phyloP scores from a whole-genome alignment of 73 alveolate genomes.

The Symbiodinium pilosum region DNA sequence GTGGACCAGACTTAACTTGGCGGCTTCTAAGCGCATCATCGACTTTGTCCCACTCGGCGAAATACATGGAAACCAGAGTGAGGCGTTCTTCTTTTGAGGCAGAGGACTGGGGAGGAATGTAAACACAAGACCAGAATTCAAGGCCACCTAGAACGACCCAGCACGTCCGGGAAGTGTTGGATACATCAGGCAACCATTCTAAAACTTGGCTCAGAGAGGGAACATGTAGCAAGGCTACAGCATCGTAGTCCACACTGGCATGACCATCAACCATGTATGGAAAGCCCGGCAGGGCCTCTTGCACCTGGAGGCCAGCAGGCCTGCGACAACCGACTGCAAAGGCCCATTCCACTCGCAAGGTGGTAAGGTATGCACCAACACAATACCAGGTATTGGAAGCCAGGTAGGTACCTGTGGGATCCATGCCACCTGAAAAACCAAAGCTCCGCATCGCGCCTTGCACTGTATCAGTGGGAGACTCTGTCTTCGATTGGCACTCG shows the following conservation, averaged over 20 bases:
- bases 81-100: not conserved
- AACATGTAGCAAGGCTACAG: not conserved
- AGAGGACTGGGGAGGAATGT: not conserved
- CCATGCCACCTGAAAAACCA: not conserved
- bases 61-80: not conserved
- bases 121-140: not conserved
- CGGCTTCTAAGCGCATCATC: not conserved
- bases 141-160: not conserved
- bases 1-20: not conserved
- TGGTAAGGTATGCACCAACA: not conserved
- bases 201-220: not conserved
- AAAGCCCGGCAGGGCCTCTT: not conserved
- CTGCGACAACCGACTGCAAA: not conserved
- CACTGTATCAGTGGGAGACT: not conserved
- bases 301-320: not conserved
- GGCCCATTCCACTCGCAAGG: not conserved
- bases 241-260: not conserved
- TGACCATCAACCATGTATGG: not conserved
- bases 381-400: not conserved
- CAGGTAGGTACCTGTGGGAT: not conserved
- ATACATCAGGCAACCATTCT: not conserved
- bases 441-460: not conserved
- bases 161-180: not conserved
- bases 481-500: not conserved
- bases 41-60: not conserved